Base-by-base conservation (phyloP, 106 monocot genomes). In the Phalaenopsis aphrodite region DNA sequence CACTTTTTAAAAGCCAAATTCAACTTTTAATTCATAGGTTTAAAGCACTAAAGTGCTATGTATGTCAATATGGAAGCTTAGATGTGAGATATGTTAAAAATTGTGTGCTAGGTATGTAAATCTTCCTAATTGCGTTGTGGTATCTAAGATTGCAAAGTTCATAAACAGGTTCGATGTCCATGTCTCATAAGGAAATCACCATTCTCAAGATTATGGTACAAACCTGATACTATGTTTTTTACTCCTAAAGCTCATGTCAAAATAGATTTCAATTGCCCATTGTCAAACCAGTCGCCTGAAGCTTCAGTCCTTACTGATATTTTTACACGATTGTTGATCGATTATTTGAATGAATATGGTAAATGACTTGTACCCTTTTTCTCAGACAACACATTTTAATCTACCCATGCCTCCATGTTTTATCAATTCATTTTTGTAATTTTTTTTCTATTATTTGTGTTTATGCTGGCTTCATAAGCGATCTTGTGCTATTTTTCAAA, bases 271-370 rank as follows among this genome's bases (percentile, higher is more conserved):
- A 90, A 90, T 72, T 98, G 97, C 56, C 92, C 97, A 41, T 80
- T 82, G 38, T 89, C 97, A 85, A 85, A 80, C 67, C 78, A 86
- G 75, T 98, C 94, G n/a, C 94, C 97, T 69, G 94, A 98, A 82
- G 81, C 97, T 56, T 76, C 83, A 36, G 89, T 94, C 30, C 92
- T 94, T 75, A 98, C 97, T 74, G 82, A 87, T 77, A 85, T 98
- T 61, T 92, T 92, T 57, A 92, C 92, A 45, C 80, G 86, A 77
- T 92, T 98, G 77, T 80, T 98, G 74, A 84, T 88, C 84, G 97
- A 98, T 84, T 94, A 90, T 87, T 82, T 98, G 64, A 94, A 98
- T 79, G 94, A 90, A 83, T 98, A 87, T 83, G 97, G 97, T 98
- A 88, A 87, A 82, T 24, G 43, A n/a, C 71, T 80, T 37, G 78